Percentiles rank a stretch among this genome's conserved stretches.
phyloP scores from a whole-genome alignment of 1,284 basidiomycete genomes.

The Cryptococcus deneoformans region DNA sequence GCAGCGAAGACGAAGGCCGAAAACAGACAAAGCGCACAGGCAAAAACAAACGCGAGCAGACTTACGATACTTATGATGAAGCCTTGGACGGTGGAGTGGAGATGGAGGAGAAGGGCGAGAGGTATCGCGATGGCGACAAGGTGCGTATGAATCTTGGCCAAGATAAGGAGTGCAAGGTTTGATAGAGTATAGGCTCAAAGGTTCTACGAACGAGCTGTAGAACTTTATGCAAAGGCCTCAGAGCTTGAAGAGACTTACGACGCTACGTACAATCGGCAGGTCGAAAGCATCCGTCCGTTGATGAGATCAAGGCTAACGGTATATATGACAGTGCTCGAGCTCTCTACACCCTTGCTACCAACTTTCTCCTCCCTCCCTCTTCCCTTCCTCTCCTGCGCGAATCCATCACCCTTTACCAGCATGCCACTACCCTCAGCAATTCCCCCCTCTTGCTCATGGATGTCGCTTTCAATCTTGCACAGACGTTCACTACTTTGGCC shows the following conservation, averaged over 20 bases:
- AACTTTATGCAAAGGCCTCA: constrained; percentile 46
- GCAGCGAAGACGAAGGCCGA: constrained; percentile 22
- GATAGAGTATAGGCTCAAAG: constrained; percentile 33
- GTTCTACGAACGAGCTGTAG: constrained; percentile 45
- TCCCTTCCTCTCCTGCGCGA: constrained; percentile 22
- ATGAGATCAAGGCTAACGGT: neutral
- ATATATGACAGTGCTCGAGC: constrained; percentile 38
- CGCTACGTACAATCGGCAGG: constrained; percentile 49
- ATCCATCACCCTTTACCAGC: constrained; percentile 40
- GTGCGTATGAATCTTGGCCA: constrained; percentile 14
- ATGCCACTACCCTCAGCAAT: constrained; percentile 27
- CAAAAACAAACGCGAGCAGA: constrained; percentile 34
- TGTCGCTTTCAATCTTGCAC: constrained; percentile 46
- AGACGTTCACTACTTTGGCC: constrained; percentile 34
- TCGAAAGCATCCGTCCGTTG: neutral
- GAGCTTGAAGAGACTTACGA: constrained; percentile 37
- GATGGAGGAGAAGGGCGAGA: constrained; percentile 50
- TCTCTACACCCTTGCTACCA: constrained; percentile 39
- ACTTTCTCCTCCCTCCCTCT: constrained; percentile 44
- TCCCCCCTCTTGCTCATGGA: constrained; percentile 38
- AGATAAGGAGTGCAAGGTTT: neutral
- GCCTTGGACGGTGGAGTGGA: constrained; percentile 49
- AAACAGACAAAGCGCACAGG: constrained; percentile 25
- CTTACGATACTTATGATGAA: constrained; percentile 48
- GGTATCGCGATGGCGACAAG: constrained; percentile 49